Evolutionary conservation across 2,329 filamentous ascomycete species (phyloP).

Genomic region (Proliferodiscus dingleyae): DNA sequence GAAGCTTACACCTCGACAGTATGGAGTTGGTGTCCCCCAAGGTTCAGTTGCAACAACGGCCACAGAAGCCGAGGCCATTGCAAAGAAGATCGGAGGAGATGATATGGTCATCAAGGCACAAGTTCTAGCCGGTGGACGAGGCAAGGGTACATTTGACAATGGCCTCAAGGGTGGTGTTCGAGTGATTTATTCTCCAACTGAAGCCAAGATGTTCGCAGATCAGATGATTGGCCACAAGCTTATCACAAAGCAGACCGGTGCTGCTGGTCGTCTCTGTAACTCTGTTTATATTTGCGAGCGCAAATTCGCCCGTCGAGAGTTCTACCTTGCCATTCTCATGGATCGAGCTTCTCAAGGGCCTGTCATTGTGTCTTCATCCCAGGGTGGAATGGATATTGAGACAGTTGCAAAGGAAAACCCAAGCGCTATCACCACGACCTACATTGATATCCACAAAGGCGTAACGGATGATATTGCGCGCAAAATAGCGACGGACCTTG

Average conservation of each 20-base stretch:
- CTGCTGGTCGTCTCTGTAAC: conserved; percentile 88
- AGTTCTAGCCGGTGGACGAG: conserved; percentile 93
- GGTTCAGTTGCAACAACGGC: conserved; percentile 79
- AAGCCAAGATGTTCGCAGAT: conserved; percentile 94
- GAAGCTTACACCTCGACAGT: conserved; percentile 50
- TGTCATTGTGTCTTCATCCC: conserved; percentile 95
- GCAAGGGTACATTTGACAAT: conserved; percentile 97
- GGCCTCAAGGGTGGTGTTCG: conserved; percentile 98
- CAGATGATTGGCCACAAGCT: conserved; percentile 99
- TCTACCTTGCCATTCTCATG: conserved; percentile 98
- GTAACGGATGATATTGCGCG: conserved; percentile 94
- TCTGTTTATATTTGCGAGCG: conserved; percentile 99
- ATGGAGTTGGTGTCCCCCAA: conserved; percentile 89
- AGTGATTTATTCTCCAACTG: conserved; percentile 96
- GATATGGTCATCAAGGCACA: conserved; percentile 99
- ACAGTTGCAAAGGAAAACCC: conserved; percentile 96
- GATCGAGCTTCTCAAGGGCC: conserved; percentile 86
- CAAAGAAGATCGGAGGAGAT: conserved; percentile 84
- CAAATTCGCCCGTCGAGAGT: conserved; percentile 98
- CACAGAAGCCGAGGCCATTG: conserved; percentile 85
- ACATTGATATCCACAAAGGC: conserved; percentile 88
- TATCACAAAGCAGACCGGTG: conserved; percentile 98
- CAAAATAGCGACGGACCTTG: conserved; percentile 84
- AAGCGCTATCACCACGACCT: conserved; percentile 89
- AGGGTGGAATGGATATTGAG: conserved; percentile 99